Conservation (phyloP, 179 eudicot species). For the Silene noctiflora region DNA sequence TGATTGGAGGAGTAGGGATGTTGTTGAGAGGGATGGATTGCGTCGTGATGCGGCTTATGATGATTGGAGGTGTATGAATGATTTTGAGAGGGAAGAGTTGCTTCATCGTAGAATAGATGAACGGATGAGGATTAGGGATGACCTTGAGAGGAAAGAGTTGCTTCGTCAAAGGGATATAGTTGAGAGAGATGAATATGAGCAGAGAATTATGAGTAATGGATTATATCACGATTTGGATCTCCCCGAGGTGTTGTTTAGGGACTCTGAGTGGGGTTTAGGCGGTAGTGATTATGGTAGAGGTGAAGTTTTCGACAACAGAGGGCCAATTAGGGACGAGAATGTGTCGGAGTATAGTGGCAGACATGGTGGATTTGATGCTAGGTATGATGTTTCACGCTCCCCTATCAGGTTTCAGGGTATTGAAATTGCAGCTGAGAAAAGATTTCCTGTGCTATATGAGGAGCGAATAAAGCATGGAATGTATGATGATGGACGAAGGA, state of each 20-base stretch:
- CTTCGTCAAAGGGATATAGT: background rate
- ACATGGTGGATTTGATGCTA: conserved; percentile 18
- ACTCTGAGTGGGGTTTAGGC: conserved; percentile 19
- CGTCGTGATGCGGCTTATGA: conserved; percentile 8
- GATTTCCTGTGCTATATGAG: conserved; percentile 17
- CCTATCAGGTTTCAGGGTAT: conserved; percentile 30
- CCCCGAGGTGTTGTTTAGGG: conserved; percentile 23
- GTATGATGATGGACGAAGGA: conserved; percentile 37
- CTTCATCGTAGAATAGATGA: background rate
- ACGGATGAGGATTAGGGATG: conserved; percentile 14
- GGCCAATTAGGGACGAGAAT: conserved; percentile 27
- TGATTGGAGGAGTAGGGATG: conserved; percentile 12
- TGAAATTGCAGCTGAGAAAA: conserved; percentile 22
- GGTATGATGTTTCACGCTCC: conserved; percentile 25
- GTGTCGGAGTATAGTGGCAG: conserved; percentile 14
- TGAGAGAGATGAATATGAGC: conserved; percentile 3
- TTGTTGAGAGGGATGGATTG: conserved; percentile 18
- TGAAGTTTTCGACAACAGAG: conserved; percentile 5
- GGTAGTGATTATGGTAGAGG: conserved; percentile 17
- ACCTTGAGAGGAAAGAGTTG: conserved; percentile 8
- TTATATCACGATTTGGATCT: conserved; percentile 14
- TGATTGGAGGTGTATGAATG: conserved; percentile 17
- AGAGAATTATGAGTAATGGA: conserved; percentile 14
- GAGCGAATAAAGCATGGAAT: conserved; percentile 15
- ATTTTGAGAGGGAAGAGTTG: conserved; percentile 15